A percentile compares a stretch with the other conserved stretches of the same genome.
phyloP scores from a whole-genome alignment of 352 stramenopile species.

The Phytophthora podocarpi region DNA sequence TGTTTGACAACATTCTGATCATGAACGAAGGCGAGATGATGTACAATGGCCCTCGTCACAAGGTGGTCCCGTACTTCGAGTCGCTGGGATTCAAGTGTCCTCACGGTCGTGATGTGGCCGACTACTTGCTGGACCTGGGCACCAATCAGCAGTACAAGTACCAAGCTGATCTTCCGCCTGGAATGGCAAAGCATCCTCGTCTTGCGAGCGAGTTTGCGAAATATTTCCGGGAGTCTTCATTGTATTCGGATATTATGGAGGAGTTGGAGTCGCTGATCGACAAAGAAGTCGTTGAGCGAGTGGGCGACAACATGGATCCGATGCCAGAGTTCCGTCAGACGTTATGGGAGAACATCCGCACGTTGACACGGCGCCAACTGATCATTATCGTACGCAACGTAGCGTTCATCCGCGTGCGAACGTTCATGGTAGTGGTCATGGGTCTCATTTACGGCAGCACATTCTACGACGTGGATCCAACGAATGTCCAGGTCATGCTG shows the following conservation, averaged over 20 bases:
- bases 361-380: slow-evolving; percentile 46
- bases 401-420: slow-evolving; percentile 34
- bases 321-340: not conserved
- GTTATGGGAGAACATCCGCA: slow-evolving; percentile 18
- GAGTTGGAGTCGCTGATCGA: not conserved
- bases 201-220: slow-evolving; percentile 47
- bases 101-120: slow-evolving; percentile 31
- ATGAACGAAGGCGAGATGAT: too few species aligned
- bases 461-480: slow-evolving; percentile 53
- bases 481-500: slow-evolving; percentile 46
- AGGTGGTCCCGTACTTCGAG: slow-evolving; percentile 74
- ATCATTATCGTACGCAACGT: slow-evolving; percentile 51
- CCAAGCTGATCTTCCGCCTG: too few species aligned
- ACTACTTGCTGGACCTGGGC: slow-evolving; percentile 48
- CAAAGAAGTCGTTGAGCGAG: not conserved
- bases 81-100: slow-evolving; percentile 40
- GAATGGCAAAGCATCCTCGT: too few species aligned
- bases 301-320: slow-evolving; percentile 21
- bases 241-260: slow-evolving; percentile 9
- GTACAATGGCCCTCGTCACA: slow-evolving; percentile 73
- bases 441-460: slow-evolving; percentile 46
- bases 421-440: slow-evolving; percentile 50
- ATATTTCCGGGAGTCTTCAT: too few species aligned
- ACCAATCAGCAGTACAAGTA: slow-evolving; percentile 44
- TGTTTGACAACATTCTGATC: slow-evolving; percentile 45